Evolutionary conservation across 192 early-diverging fungal genomes (phyloP), one percentile per base, ranked within the genome.

Genomic region (Diversispora eburnea): DNA sequence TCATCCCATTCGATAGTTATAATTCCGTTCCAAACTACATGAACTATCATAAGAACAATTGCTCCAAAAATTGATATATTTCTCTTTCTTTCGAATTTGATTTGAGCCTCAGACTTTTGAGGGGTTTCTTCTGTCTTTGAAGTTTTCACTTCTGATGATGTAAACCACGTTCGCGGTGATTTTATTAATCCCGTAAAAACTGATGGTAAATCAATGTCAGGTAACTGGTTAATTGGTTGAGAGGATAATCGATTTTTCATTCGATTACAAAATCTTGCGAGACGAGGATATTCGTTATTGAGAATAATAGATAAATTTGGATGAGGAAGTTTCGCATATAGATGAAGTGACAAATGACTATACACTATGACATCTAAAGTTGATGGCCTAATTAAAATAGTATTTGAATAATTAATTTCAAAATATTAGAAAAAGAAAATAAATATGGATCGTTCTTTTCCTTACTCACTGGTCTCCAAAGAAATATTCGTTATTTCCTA

Each of bases 311-410:
- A 88, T 41, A 94, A 82, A 9, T 77, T 81, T n/a, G 85, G 85
- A 58, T 88, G 83, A 13, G 91, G 86, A 43, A 96, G 82, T 22
- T 91, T 82, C n/a, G 94, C 88, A 49, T 88, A 89, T 56, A 87
- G 62, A 39, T 94, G 88, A 55, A 93, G 77, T n/a, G 93, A 84
- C 25, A 98, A 82, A 76, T 95, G 89, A 15, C 91, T 93, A 78
- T 90, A 98, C 10, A 85, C 91, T 46, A 95, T 81, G 9, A 90
- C 88, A 77, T 98, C 96, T 8, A 96, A 79, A 13, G 90, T 86
- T 10, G 88, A 87, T 3, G 92, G 88, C 10, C 86, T 89, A 70
- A 12, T n/a, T 48, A n/a, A 6, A 10, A 13, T 19, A 68, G 3
- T 25, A 8, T 4, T 25, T 19, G 8, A 13, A n/a, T 59, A 9